Evolutionary conservation across 108 stramenopile species (phyloP).

Genomic region (Fragilariopsis cylindrus): DNA sequence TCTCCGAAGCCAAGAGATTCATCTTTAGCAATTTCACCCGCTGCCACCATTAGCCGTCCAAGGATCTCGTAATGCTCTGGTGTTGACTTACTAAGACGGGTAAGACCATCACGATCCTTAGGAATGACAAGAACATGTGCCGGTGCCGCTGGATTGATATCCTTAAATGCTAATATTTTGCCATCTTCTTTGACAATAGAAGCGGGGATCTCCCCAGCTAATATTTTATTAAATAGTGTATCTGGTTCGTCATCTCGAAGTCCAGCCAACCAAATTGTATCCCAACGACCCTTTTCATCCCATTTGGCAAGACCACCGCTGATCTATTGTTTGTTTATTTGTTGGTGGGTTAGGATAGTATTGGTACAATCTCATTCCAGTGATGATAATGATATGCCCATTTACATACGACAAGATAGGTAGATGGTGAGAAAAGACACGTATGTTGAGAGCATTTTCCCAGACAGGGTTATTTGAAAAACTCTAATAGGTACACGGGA

Average conservation of each 20-base stretch:
- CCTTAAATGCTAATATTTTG: conserved; percentile 92
- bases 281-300: conserved; percentile 81
- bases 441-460: too few species aligned
- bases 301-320: conserved; percentile 41
- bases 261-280: conserved; percentile 78
- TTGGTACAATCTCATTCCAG: too few species aligned
- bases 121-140: conserved; percentile 98
- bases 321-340: conserved; percentile 22
- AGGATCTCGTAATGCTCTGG: conserved; percentile 89
- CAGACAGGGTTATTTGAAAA: too few species aligned
- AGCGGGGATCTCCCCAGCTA: conserved; percentile 90
- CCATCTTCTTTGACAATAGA: conserved; percentile 93
- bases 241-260: conserved; percentile 67
- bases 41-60: conserved; percentile 91
- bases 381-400: too few species aligned
- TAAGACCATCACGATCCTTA: conserved; percentile 91
- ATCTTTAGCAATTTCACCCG: conserved; percentile 89
- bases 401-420: too few species aligned
- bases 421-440: too few species aligned
- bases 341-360: too few species aligned
- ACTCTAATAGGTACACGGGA: too few species aligned
- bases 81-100: conserved; percentile 79
- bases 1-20: conserved; percentile 80
- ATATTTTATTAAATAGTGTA: conserved; percentile 97
- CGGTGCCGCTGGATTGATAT: conserved; percentile 94